These are phyloP conservation scores for Fraxinus velutina DNA, from an alignment of 305 asterid genomes.

Conservation along the genomic window DNA sequence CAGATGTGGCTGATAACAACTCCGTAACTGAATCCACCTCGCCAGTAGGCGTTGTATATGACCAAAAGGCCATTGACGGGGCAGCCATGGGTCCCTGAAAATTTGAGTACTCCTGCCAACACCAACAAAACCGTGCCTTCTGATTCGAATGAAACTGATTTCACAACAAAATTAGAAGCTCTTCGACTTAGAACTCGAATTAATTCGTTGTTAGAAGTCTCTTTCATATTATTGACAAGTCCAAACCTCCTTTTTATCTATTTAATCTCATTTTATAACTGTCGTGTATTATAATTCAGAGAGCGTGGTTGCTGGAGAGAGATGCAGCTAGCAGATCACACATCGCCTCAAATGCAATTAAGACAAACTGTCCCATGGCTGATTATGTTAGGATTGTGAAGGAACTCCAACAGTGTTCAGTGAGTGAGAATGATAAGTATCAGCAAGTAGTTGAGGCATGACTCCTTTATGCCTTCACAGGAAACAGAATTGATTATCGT, in stretches of 20 bases:
- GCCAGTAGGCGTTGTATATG: neutral
- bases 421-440: conserved; percentile 16
- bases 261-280: neutral
- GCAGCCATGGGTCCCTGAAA: neutral
- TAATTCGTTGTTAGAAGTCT: neutral
- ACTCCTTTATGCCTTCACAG: neutral
- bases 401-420: conserved; percentile 41
- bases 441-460: conserved; percentile 16
- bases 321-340: conserved; percentile 72
- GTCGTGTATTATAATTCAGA: neutral
- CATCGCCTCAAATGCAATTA: conserved; percentile 67
- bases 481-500: neutral
- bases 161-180: no score
- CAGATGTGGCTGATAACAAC: no score
- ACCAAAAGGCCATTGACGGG: neutral
- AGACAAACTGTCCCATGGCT: conserved; percentile 73
- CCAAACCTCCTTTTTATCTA: neutral
- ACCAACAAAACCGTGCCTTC: neutral
- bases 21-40: neutral
- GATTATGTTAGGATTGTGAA: conserved; percentile 62
- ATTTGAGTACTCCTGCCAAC: neutral
- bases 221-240: neutral
- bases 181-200: no score
- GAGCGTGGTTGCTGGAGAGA: conserved; percentile 48
- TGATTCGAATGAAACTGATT: no score